Conservation (phyloP, 1,139 yeast species). For the Debaryomyces udenii region DNA sequence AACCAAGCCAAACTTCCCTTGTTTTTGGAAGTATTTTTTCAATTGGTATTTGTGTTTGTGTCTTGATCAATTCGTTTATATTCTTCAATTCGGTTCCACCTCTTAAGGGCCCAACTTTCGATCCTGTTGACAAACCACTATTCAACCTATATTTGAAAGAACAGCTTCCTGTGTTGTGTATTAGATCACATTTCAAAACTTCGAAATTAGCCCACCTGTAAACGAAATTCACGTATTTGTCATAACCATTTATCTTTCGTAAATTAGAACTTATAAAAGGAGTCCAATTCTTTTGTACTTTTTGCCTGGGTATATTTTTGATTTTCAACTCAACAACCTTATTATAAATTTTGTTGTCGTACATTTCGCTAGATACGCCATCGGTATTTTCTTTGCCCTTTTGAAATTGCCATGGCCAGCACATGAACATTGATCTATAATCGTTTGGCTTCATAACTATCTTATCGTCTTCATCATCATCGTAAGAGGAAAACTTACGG, state of each 20-base stretch:
- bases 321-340: constrained; percentile 29
- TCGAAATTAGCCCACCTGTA: constrained; percentile 44
- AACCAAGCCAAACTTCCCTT: constrained; percentile 38
- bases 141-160: constrained; percentile 27
- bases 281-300: constrained; percentile 48
- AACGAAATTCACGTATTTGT: constrained; percentile 33
- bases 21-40: constrained; percentile 18
- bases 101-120: constrained; percentile 36
- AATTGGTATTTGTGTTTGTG: constrained; percentile 17
- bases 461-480: constrained; percentile 29
- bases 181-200: constrained; percentile 36
- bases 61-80: constrained; percentile 22
- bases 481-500: constrained; percentile 26
- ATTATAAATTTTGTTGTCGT: constrained; percentile 24
- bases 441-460: constrained; percentile 15
- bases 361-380: constrained; percentile 21
- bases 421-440: constrained; percentile 20
- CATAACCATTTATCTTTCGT: constrained; percentile 26
- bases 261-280: constrained; percentile 35
- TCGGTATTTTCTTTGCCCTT: constrained; percentile 32
- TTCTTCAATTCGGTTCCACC: constrained; percentile 43
- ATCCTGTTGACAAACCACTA: constrained; percentile 18
- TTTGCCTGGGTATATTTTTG: constrained; percentile 24
- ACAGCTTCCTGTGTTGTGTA: constrained; percentile 29
- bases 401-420: constrained; percentile 32